phyloP scores from a whole-genome alignment of 2,329 filamentous ascomycete species.

The Aspergillus tubingensis region DNA sequence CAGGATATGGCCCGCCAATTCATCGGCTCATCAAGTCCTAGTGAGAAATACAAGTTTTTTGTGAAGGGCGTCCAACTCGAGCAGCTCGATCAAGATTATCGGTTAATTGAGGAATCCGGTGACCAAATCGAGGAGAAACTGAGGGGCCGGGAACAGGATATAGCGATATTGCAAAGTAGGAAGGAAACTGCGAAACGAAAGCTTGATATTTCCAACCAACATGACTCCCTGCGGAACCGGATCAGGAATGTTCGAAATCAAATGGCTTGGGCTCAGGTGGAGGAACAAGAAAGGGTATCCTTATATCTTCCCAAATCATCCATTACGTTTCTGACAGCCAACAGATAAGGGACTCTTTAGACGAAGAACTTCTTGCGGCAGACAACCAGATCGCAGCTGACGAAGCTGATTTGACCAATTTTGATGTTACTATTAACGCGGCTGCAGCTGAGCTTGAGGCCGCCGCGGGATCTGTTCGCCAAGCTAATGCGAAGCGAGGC shows the following conservation, averaged over 20 bases:
- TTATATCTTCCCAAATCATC: background rate
- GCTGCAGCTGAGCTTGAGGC: conserved; percentile 41
- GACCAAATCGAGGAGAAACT: conserved; percentile 71
- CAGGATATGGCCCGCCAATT: conserved; percentile 96
- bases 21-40: conserved; percentile 76
- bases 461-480: conserved; percentile 46
- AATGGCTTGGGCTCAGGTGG: conserved; percentile 84
- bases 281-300: conserved; percentile 65
- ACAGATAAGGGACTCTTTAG: conserved; percentile 40
- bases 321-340: conserved; percentile 12
- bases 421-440: conserved; percentile 51
- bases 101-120: conserved; percentile 74
- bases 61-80: conserved; percentile 92
- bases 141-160: conserved; percentile 61
- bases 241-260: conserved; percentile 64
- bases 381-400: conserved; percentile 53
- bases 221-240: conserved; percentile 64
- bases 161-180: conserved; percentile 61
- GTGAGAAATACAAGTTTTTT: conserved; percentile 95
- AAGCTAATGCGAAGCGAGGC: conserved; percentile 47
- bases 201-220: conserved; percentile 66
- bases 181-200: conserved; percentile 65
- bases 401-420: conserved; percentile 45
- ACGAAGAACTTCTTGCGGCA: conserved; percentile 35
- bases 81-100: conserved; percentile 87